Evolutionary conservation across 129 eudicot species (phyloP).

Genomic region (Lactuca sativa): DNA sequence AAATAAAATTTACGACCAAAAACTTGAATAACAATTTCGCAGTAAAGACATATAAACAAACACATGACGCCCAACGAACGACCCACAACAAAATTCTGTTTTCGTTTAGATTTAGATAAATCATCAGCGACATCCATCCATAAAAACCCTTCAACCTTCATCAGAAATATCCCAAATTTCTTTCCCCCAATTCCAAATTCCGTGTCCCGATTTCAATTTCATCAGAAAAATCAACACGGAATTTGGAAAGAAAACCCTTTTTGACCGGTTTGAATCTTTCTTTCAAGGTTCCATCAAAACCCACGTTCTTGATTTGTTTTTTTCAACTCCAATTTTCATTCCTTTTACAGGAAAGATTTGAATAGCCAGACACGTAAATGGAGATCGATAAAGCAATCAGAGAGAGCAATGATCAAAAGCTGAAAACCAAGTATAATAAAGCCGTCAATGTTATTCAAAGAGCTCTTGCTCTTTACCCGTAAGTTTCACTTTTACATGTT

Average conservation of each 20-base stretch:
- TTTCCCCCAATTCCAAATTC: slow-evolving; percentile 17
- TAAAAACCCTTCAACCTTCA: slow-evolving; percentile 2
- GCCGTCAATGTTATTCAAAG: slow-evolving; percentile 69
- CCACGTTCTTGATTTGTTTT: not conserved
- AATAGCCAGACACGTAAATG: slow-evolving; percentile 32
- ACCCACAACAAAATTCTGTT: slow-evolving; percentile 13
- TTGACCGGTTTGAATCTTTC: slow-evolving; percentile 9
- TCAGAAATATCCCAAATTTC: slow-evolving; percentile 17
- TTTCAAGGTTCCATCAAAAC: not conserved
- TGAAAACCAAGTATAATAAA: slow-evolving; percentile 77
- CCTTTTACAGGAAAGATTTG: slow-evolving; percentile 9
- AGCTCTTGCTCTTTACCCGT: slow-evolving; percentile 83
- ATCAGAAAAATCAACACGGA: slow-evolving; percentile 8
- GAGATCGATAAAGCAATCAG: slow-evolving; percentile 76
- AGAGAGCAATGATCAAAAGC: slow-evolving; percentile 64
- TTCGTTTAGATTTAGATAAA: not conserved
- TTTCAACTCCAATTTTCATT: not conserved
- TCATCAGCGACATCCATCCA: slow-evolving; percentile 8
- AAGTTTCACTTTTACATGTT: slow-evolving; percentile 21
- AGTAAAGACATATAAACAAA: not conserved
- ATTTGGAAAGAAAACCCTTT: slow-evolving; percentile 9
- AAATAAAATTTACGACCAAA: not conserved
- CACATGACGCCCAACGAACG: slow-evolving; percentile 11
- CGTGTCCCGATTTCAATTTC: slow-evolving; percentile 13
- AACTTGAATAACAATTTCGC: too few relatives aligned